A percentile compares a stretch with the other conserved stretches of the same genome.
phyloP scores from a whole-genome alignment of 2,329 filamentous ascomycete genomes.

The Nemania sp. region DNA sequence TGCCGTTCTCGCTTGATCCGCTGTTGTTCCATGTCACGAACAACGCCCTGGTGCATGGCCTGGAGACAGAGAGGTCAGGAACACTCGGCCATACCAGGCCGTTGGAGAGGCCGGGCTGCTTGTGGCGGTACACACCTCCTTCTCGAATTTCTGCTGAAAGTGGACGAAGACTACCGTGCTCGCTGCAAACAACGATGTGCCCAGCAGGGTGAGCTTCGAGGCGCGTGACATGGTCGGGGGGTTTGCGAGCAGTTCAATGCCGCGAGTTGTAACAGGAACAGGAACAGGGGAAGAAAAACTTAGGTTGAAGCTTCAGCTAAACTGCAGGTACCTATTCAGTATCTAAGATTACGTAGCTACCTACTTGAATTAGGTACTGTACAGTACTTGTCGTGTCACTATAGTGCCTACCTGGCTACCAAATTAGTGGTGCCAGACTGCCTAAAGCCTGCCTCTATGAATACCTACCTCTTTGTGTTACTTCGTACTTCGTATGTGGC shows the following conservation, averaged over 20 bases:
- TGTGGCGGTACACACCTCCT: conserved; percentile 63
- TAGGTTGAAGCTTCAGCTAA: too few species aligned
- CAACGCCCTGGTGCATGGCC: conserved; percentile 95
- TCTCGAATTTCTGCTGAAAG: conserved; percentile 82
- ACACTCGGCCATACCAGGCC: conserved; percentile 15
- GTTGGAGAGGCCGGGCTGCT: background rate
- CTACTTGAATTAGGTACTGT: too few species aligned
- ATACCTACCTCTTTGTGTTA: background rate
- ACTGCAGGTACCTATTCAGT: too few species aligned
- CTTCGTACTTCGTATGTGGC: too few species aligned
- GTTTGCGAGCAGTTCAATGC: background rate
- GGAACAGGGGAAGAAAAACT: too few species aligned
- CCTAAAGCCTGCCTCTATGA: background rate
- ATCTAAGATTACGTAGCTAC: too few species aligned
- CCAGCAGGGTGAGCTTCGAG: conserved; percentile 81
- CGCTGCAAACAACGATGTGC: conserved; percentile 75
- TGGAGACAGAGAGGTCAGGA: conserved; percentile 40
- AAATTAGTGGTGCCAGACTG: background rate
- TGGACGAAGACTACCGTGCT: conserved; percentile 85
- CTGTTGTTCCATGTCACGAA: conserved; percentile 94
- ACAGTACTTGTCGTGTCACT: too few species aligned
- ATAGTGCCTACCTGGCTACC: background rate
- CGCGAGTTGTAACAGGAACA: too few species aligned
- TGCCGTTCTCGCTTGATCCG: conserved; percentile 87
- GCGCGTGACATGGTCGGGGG: conserved; percentile 75